Evolutionary conservation across 1,139 yeast species (phyloP).

Genomic region (Yamadazyma buinensis): DNA sequence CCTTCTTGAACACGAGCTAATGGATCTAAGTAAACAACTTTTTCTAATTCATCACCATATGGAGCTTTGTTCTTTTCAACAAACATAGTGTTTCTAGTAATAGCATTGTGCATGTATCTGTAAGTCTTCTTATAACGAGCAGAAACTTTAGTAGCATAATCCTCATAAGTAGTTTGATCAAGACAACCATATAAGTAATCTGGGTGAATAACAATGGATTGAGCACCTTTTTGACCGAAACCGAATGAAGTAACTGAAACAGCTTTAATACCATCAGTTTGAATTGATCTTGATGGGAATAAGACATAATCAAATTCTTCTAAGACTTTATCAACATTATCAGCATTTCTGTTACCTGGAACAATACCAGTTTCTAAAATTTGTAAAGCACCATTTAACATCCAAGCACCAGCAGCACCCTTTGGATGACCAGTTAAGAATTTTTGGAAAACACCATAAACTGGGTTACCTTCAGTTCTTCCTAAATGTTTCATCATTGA

Average conservation of each 20-base stretch:
- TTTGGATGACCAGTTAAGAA: slow-evolving; percentile 99
- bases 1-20: slow-evolving; percentile 72
- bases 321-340: slow-evolving; percentile 80
- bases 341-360: slow-evolving; percentile 99
- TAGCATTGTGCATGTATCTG: slow-evolving; percentile 94
- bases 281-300: slow-evolving; percentile 90
- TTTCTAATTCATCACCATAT: slow-evolving; percentile 82
- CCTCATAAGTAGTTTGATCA: slow-evolving; percentile 63
- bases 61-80: slow-evolving; percentile 94
- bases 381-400: slow-evolving; percentile 98
- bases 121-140: slow-evolving; percentile 87
- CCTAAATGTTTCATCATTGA: slow-evolving; percentile 93
- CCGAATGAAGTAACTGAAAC: slow-evolving; percentile 97
- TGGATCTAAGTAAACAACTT: slow-evolving; percentile 91
- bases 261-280: slow-evolving; percentile 97
- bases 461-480: slow-evolving; percentile 96
- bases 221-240: slow-evolving; percentile 99
- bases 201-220: slow-evolving; percentile 86
- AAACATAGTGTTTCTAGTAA: slow-evolving; percentile 87
- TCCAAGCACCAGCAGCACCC: slow-evolving; percentile 99
- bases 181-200: slow-evolving; percentile 88
- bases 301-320: slow-evolving; percentile 84
- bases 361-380: slow-evolving; percentile 88
- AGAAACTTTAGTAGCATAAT: slow-evolving; percentile 66
- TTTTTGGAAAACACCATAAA: slow-evolving; percentile 97